Percentiles rank a stretch among this genome's conserved stretches.
Evolutionary conservation across 352 stramenopile genomes (phyloP).

Genomic region (Phytophthora sojae): DNA sequence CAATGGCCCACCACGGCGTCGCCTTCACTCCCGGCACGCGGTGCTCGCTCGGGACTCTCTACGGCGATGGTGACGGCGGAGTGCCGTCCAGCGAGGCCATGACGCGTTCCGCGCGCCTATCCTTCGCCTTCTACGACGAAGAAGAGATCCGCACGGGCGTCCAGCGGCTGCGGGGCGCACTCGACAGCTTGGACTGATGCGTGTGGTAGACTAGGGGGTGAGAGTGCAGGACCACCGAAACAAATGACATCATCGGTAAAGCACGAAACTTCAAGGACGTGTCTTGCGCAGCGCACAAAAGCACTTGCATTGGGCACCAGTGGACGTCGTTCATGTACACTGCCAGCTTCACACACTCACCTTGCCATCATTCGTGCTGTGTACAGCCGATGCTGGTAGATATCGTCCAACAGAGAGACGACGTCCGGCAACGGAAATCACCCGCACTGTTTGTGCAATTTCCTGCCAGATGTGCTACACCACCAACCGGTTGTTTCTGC

Average conservation of each 20-base stretch:
- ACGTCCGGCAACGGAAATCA: neutral
- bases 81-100: constrained; percentile 37
- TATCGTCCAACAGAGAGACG: neutral
- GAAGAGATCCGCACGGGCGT: constrained; percentile 77
- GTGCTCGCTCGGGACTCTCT: constrained; percentile 52
- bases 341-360: neutral
- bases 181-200: constrained; percentile 37
- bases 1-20: constrained; percentile 61
- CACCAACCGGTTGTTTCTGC: constrained; percentile 6
- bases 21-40: constrained; percentile 79
- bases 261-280: constrained; percentile 23
- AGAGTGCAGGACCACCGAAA: constrained; percentile 12
- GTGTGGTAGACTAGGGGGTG: constrained; percentile 13
- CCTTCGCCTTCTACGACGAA: constrained; percentile 84
- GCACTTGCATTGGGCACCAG: neutral
- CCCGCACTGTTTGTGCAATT: constrained; percentile 31
- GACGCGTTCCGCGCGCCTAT: constrained; percentile 65
- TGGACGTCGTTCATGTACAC: neutral
- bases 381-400: neutral
- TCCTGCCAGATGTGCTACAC: constrained; percentile 15
- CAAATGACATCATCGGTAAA: constrained; percentile 31
- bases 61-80: constrained; percentile 27
- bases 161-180: constrained; percentile 51
- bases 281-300: constrained; percentile 11
- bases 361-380: neutral